Percentiles rank a stretch among this genome's conserved stretches.
Conservation (phyloP, 2,329 filamentous ascomycete species). For the Akanthomyces dipterigenus region DNA sequence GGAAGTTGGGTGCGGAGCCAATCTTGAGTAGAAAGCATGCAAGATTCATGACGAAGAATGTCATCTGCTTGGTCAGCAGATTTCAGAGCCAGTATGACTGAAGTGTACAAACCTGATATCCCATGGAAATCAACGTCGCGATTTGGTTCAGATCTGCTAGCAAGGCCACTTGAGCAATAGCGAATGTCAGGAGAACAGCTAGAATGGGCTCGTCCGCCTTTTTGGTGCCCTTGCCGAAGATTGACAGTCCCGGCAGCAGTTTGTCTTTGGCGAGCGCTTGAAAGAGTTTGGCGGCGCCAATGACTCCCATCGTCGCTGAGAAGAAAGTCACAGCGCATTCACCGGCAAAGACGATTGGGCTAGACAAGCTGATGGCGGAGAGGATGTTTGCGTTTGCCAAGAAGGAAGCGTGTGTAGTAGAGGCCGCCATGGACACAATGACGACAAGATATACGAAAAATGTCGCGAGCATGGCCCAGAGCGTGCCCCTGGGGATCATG, state of each 20-base stretch:
- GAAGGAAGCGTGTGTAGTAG: constrained; percentile 67
- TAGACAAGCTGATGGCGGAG: constrained; percentile 72
- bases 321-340: constrained; percentile 81
- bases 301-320: constrained; percentile 80
- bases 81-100: background rate
- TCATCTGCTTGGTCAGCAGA: constrained; percentile 51
- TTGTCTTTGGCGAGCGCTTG: constrained; percentile 77
- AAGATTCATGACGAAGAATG: constrained; percentile 81
- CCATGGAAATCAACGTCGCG: constrained; percentile 84
- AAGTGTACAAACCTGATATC: constrained; percentile 55
- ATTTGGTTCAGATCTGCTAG: constrained; percentile 82
- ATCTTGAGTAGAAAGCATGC: constrained; percentile 84
- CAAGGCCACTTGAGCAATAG: constrained; percentile 71
- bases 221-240: constrained; percentile 68
- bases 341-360: constrained; percentile 66
- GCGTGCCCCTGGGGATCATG: constrained; percentile 76
- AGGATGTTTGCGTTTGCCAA: constrained; percentile 73
- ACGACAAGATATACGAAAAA: constrained; percentile 71
- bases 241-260: constrained; percentile 65
- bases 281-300: constrained; percentile 76
- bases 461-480: constrained; percentile 70
- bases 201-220: constrained; percentile 67
- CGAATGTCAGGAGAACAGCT: constrained; percentile 69
- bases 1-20: constrained; percentile 80
- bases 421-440: constrained; percentile 70